Evolutionary conservation across 1,284 basidiomycete species (phyloP).

Genomic region (Ceratobasidium sp.): DNA sequence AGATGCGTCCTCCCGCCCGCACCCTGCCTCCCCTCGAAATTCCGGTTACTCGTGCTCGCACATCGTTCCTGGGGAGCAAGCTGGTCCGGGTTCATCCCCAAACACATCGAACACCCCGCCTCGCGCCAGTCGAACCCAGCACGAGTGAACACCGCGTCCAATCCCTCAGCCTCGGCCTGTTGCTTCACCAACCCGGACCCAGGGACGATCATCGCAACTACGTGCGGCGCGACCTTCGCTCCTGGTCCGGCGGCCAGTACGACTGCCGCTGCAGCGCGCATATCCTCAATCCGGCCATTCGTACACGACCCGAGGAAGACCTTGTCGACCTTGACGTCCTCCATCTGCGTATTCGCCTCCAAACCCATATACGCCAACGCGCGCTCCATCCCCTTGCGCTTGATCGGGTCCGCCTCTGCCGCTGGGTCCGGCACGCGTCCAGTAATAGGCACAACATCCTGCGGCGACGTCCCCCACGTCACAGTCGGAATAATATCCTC

Average conservation of each 20-base stretch:
- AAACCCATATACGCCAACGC: constrained; percentile 94
- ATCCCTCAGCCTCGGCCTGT: constrained; percentile 93
- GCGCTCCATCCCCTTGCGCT: constrained; percentile 79
- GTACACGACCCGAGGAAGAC: constrained; percentile 98
- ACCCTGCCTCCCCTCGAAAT: constrained; percentile 95
- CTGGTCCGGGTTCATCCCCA: constrained; percentile 98
- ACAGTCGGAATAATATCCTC: constrained; percentile 94
- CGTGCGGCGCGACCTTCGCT: constrained; percentile 80
- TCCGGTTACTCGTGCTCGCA: constrained; percentile 96
- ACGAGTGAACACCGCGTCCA: constrained; percentile 90
- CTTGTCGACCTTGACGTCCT: constrained; percentile 89
- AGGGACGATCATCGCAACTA: constrained; percentile 92
- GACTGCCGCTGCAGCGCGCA: constrained; percentile 88
- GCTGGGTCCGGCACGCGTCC: constrained; percentile 86
- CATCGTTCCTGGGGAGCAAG: constrained; percentile 90
- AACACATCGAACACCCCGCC: constrained; percentile 97
- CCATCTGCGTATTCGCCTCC: constrained; percentile 81
- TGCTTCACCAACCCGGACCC: constrained; percentile 95
- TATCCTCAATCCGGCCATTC: constrained; percentile 95
- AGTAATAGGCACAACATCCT: constrained; percentile 90
- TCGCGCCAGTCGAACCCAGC: constrained; percentile 98
- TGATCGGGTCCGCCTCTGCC: constrained; percentile 70
- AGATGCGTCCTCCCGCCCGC: constrained; percentile 93
- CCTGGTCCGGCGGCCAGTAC: constrained; percentile 75
- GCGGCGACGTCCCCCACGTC: constrained; percentile 96